Evolutionary conservation across 2,329 filamentous ascomycete species (phyloP).

Genomic region (Cladosporium cucumerinum): DNA sequence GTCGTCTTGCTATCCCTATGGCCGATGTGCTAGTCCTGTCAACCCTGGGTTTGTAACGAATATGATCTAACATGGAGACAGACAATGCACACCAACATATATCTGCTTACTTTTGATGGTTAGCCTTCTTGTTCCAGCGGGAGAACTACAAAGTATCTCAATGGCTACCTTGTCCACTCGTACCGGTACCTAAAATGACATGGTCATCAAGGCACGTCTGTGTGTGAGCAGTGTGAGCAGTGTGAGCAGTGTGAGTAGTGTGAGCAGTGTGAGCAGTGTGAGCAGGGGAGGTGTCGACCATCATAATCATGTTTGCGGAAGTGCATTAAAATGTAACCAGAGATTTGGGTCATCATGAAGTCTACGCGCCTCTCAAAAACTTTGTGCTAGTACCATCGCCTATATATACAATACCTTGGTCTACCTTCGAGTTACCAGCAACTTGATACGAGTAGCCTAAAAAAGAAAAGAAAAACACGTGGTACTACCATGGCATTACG

Average conservation of each 20-base stretch:
- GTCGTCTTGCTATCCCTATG: neutral
- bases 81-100: neutral
- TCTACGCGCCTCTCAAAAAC: neutral
- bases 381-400: neutral
- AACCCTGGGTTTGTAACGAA: neutral
- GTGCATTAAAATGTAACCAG: no score
- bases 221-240: neutral
- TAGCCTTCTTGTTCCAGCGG: neutral
- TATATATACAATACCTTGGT: neutral
- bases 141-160: neutral
- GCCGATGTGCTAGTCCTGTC: neutral
- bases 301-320: neutral
- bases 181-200: neutral
- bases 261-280: no score
- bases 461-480: no score
- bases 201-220: neutral
- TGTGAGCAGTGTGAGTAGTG: no score
- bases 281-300: neutral
- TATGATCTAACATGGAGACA: neutral
- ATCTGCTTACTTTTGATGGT: neutral
- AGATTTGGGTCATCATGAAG: neutral
- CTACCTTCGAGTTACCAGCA: neutral
- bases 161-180: neutral
- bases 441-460: neutral
- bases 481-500: neutral